Percentiles rank a stretch among this genome's conserved stretches.
phyloP scores from a whole-genome alignment of 2,329 filamentous ascomycete genomes.

The Neofusicoccum umdonicola region DNA sequence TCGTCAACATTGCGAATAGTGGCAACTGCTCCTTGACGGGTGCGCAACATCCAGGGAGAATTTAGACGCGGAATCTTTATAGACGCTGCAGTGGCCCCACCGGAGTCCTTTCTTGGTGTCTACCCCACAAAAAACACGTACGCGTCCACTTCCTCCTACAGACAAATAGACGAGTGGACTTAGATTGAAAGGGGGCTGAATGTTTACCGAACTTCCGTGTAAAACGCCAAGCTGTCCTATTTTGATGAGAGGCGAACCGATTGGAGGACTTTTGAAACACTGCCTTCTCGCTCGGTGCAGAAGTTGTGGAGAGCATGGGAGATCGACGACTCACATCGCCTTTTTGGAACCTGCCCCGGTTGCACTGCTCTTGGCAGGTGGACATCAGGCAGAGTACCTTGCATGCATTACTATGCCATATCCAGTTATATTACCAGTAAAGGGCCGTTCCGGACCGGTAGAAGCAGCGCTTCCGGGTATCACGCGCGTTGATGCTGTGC shows the following conservation, averaged over 20 bases:
- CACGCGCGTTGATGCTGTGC: background rate
- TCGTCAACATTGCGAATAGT: background rate
- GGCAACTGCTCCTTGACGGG: background rate
- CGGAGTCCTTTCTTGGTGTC: background rate
- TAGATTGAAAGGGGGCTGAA: background rate
- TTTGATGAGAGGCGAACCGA: background rate
- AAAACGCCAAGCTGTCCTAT: background rate
- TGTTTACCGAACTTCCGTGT: background rate
- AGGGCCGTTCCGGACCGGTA: background rate
- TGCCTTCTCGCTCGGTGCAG: background rate
- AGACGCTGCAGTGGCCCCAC: background rate
- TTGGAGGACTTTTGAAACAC: conserved; percentile 9
- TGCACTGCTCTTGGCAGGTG: background rate
- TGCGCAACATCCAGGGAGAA: too few relatives aligned
- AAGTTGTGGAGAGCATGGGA: background rate
- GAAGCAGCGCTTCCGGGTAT: background rate
- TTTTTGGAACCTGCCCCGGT: background rate
- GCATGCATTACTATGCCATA: background rate
- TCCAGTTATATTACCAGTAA: background rate
- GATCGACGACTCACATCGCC: background rate
- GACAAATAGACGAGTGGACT: background rate
- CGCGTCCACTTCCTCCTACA: background rate
- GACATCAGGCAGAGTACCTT: background rate
- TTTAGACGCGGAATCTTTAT: background rate
- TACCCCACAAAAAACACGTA: background rate